Percentiles rank a stretch among this genome's conserved stretches.
Evolutionary conservation across 1,139 yeast genomes (phyloP).

Genomic region (Geotrichum aggregatum): DNA sequence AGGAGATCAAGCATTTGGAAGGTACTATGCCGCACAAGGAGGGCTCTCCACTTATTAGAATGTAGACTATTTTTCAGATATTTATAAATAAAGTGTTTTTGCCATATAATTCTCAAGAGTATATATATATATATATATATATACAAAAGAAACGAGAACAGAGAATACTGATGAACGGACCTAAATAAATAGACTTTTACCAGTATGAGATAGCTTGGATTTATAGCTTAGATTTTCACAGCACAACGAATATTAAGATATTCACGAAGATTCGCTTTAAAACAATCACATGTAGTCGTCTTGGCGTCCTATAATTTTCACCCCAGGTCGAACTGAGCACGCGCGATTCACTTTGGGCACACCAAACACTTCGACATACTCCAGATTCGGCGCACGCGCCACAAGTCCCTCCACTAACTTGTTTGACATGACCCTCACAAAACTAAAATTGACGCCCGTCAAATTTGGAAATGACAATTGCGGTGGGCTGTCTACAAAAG

Average conservation of each 20-base stretch:
- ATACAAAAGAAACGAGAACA: too few species aligned
- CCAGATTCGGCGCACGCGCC: slow-evolving; percentile 55
- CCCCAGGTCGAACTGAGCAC: slow-evolving; percentile 41
- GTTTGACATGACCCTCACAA: slow-evolving; percentile 71
- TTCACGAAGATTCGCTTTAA: too few species aligned
- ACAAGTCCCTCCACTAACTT: slow-evolving; percentile 52
- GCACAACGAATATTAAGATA: too few species aligned
- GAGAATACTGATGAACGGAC: too few species aligned
- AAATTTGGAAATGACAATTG: slow-evolving; percentile 45
- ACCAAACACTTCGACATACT: slow-evolving; percentile 73
- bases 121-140: not conserved
- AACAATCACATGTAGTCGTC: slow-evolving; percentile 44
- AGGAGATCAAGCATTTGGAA: slow-evolving; percentile 5
- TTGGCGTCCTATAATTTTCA: slow-evolving; percentile 73
- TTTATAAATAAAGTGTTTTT: not conserved
- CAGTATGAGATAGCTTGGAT: too few species aligned
- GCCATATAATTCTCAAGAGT: too few species aligned
- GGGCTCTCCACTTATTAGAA: slow-evolving; percentile 4
- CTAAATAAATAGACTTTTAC: too few species aligned
- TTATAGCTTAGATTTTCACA: too few species aligned
- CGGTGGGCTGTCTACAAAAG: slow-evolving; percentile 40
- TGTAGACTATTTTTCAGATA: not conserved
- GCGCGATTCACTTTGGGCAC: slow-evolving; percentile 61
- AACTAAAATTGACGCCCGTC: slow-evolving; percentile 66
- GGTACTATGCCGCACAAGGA: slow-evolving; percentile 3